These are phyloP conservation scores for Barnettozyma siamensis DNA, from an alignment of 805 yeast genomes.

Conservation along the genomic window DNA sequence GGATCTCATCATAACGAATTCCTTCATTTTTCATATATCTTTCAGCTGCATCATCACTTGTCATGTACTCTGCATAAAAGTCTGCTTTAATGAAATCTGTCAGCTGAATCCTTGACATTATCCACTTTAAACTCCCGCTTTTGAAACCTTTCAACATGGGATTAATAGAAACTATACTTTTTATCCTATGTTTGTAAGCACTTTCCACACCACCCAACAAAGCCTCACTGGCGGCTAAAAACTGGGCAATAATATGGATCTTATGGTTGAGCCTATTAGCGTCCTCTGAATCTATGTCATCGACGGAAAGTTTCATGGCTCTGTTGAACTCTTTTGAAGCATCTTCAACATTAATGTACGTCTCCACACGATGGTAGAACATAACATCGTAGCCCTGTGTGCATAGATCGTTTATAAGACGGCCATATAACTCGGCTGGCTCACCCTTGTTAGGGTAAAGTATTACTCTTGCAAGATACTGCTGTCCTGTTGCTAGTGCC, in stretches of 20 bases:
- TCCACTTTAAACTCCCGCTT: neutral
- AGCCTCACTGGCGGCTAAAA: conserved; percentile 15
- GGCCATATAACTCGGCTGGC: conserved; percentile 11
- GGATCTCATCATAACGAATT: conserved; percentile 4
- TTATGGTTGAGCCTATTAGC: neutral
- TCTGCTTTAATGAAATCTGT: neutral
- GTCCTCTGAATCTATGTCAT: conserved; percentile 12
- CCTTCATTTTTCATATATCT: neutral
- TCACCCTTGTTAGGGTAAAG: conserved; percentile 19
- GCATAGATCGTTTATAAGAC: conserved; percentile 14
- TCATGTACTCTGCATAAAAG: neutral
- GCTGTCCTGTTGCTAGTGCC: conserved; percentile 7
- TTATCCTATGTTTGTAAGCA: conserved; percentile 10
- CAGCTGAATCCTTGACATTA: neutral
- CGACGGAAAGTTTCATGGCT: conserved; percentile 16
- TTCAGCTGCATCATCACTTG: neutral
- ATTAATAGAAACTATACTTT: conserved; percentile 15
- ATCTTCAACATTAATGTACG: conserved; percentile 8
- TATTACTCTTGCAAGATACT: conserved; percentile 16
- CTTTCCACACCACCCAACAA: conserved; percentile 18
- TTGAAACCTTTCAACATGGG: conserved; percentile 11
- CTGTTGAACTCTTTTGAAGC: conserved; percentile 15
- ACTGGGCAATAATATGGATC: conserved; percentile 16
- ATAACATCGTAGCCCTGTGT: conserved; percentile 17
- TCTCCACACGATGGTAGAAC: conserved; percentile 10